Base-by-base conservation (phyloP, 805 yeast species). In the Yarrowia phangngaensis region DNA sequence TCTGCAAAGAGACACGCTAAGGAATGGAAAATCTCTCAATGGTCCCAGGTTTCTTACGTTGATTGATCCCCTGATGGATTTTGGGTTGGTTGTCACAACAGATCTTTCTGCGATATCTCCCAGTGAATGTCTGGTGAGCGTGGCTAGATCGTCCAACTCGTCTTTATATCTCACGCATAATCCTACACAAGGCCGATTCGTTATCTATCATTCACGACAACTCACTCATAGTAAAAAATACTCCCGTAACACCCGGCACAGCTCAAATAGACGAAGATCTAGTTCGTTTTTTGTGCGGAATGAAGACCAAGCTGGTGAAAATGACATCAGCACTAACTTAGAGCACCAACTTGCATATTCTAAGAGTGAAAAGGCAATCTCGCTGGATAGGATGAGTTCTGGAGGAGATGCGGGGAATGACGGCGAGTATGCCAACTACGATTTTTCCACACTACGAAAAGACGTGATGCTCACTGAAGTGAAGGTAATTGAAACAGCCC, bases 401-500 rank as follows among this genome's bases (percentile, higher is more conserved):
- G 43, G 52, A 48, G 78, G 70, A 26, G 54, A 63, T 5, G 60
- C 35, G 6, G 40, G 36, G 12, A 35, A 19, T 30, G 47, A 38
- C 11, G 50, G 22, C 20, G 24, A 26, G 33, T 20, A 28, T 7
- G 23, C 40, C 6, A 38, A 38, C 20, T 38, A 38, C 20, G 36
- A 17, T 35, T 34, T 49, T 41, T 41, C 50, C 14, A 55, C 61
- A 4, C 61, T 76, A 16, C 66, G 78, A 29, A 84, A 82, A 56
- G 95, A 86, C 60, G 72, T 82, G 57, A 79, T 82, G n/a, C 65
- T 85, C 52, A 78, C 88, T 0, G 76, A 74, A 57, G 63, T 84
- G 22, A 31, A 40, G 23, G 20, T 27, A 4, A 41, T 29, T 2
- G 79, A 78, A 13, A 62, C 74, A 0, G 58, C 66, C 14, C 56